Conservation (phyloP, 2,329 filamentous ascomycete genomes). For the Arthrobotrys musiformis region DNA sequence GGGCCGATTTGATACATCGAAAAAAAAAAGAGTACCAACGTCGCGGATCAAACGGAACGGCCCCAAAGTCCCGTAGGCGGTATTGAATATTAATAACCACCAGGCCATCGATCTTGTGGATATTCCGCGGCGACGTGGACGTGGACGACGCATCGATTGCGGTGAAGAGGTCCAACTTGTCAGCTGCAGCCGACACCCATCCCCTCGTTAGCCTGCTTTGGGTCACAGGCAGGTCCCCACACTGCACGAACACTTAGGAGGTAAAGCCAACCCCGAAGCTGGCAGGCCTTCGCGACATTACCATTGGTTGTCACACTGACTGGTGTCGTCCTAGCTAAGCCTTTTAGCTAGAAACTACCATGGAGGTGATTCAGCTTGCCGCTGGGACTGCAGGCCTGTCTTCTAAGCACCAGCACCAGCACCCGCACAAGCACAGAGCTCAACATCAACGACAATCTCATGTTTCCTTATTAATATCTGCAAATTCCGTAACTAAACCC, state of each 20-base stretch:
- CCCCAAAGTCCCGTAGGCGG: background rate
- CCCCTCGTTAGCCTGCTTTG: constrained; percentile 29
- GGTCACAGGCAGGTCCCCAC: constrained; percentile 39
- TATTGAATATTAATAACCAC: background rate
- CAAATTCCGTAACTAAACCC: constrained; percentile 22
- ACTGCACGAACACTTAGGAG: constrained; percentile 26
- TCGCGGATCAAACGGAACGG: constrained; percentile 19
- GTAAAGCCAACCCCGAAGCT: constrained; percentile 34
- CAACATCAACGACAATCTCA: constrained; percentile 51
- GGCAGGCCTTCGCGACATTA: constrained; percentile 28
- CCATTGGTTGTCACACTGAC: constrained; percentile 35
- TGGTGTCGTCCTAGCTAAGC: constrained; percentile 48
- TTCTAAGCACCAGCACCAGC: too few species aligned
- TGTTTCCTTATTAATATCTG: constrained; percentile 54
- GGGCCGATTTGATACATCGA: constrained; percentile 4
- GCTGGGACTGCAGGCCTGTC: constrained; percentile 27
- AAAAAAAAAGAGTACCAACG: background rate
- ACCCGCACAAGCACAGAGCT: too few species aligned
- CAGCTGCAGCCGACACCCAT: constrained; percentile 39
- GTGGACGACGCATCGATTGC: constrained; percentile 34
- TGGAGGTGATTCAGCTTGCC: constrained; percentile 55
- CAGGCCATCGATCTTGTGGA: constrained; percentile 19
- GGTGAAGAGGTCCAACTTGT: constrained; percentile 36
- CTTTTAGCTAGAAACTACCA: constrained; percentile 52
- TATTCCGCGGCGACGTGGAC: constrained; percentile 54